Conservation (phyloP, 2,329 filamentous ascomycete genomes). For the Beauveria scarabaeidicola region DNA sequence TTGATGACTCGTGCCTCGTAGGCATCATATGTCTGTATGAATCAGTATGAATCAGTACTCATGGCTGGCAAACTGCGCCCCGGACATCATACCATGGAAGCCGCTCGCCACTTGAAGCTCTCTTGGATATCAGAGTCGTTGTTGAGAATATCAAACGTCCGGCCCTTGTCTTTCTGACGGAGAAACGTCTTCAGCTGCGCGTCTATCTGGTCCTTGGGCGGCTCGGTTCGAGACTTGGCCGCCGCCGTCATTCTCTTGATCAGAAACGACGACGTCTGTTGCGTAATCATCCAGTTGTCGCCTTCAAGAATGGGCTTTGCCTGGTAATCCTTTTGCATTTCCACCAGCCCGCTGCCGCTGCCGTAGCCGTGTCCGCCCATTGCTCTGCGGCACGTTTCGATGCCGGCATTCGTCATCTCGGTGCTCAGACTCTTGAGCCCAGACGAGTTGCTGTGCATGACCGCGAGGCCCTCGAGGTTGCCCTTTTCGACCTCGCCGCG, state of each 20-base stretch:
- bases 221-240: slow-evolving; percentile 52
- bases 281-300: slow-evolving; percentile 76
- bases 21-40: not conserved
- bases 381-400: slow-evolving; percentile 66
- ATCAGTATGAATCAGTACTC: not conserved
- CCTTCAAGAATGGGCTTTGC: slow-evolving; percentile 66
- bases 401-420: slow-evolving; percentile 63
- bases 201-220: slow-evolving; percentile 54
- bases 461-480: slow-evolving; percentile 51
- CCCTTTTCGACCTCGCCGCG: slow-evolving; percentile 22
- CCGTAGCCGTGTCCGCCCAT: slow-evolving; percentile 73
- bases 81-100: slow-evolving; percentile 40
- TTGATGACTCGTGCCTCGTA: slow-evolving; percentile 1
- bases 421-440: slow-evolving; percentile 67
- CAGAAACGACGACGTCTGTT: slow-evolving; percentile 69
- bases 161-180: slow-evolving; percentile 57
- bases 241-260: slow-evolving; percentile 48
- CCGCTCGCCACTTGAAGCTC: slow-evolving; percentile 67
- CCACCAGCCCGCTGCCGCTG: slow-evolving; percentile 66
- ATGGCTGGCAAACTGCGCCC: too few relatives aligned
- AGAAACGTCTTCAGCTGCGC: slow-evolving; percentile 58
- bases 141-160: slow-evolving; percentile 66
- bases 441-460: slow-evolving; percentile 69
- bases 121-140: slow-evolving; percentile 61
- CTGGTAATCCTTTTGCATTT: slow-evolving; percentile 68